Conservation (phyloP, 176 grass and related monocot species). For the Puya raimondii region DNA sequence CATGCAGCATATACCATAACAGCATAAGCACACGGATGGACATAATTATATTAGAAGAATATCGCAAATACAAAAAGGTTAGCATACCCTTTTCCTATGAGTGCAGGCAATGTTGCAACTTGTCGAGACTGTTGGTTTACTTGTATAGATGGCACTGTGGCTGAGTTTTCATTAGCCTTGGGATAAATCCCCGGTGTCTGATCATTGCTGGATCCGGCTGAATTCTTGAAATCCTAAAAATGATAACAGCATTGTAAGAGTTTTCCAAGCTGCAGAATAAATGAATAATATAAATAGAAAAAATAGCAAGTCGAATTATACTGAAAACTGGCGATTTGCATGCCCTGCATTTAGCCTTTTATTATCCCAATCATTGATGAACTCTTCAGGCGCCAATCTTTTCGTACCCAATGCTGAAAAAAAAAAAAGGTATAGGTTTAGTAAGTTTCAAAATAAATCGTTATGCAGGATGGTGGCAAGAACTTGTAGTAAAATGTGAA, state of each 20-base stretch:
- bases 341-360: conserved; percentile 87
- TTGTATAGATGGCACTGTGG: conserved; percentile 37
- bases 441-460: neutral
- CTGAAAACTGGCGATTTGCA: conserved; percentile 41
- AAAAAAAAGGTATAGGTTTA: conserved; percentile 11
- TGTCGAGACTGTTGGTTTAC: conserved; percentile 7
- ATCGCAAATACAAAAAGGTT: neutral
- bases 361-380: conserved; percentile 68
- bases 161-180: conserved; percentile 41
- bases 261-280: neutral
- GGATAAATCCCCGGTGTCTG: conserved; percentile 28
- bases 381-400: conserved; percentile 75
- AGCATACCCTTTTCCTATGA: conserved; percentile 71
- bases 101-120: conserved; percentile 36
- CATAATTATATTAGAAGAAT: neutral
- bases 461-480: neutral
- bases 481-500: neutral
- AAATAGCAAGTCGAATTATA: conserved; percentile 17
- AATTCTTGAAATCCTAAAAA: conserved; percentile 38
- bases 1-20: conserved; percentile 1
- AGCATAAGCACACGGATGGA: neutral
- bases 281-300: neutral
- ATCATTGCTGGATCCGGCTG: conserved; percentile 39
- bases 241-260: conserved; percentile 3
- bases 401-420: conserved; percentile 71